Evolutionary conservation across 805 yeast genomes (phyloP).

Genomic region (Torulaspora microellipsoides): DNA sequence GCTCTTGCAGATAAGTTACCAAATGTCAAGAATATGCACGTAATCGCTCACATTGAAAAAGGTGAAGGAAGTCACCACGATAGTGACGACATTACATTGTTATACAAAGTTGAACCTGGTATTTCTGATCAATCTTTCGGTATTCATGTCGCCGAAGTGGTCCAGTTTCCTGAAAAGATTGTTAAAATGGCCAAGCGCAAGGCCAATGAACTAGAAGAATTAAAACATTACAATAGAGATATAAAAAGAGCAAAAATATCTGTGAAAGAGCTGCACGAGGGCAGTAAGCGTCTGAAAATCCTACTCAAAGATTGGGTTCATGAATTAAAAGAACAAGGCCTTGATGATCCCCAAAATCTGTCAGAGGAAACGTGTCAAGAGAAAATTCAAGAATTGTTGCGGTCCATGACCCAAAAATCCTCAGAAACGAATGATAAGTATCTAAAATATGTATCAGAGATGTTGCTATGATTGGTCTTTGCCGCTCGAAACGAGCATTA

Average conservation of each 20-base stretch:
- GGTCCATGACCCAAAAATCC: slow-evolving; percentile 14
- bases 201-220: slow-evolving; percentile 78
- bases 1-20: slow-evolving; percentile 58
- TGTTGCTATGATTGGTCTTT: slow-evolving; percentile 12
- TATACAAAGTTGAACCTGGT: slow-evolving; percentile 96
- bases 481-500: too few relatives aligned
- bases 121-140: slow-evolving; percentile 94
- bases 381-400: slow-evolving; percentile 23
- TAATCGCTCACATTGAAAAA: slow-evolving; percentile 81
- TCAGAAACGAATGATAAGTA: slow-evolving; percentile 14
- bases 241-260: slow-evolving; percentile 49
- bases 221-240: slow-evolving; percentile 39
- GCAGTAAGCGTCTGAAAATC: slow-evolving; percentile 45
- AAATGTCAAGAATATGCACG: slow-evolving; percentile 80
- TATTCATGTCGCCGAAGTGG: slow-evolving; percentile 95
- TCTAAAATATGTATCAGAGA: slow-evolving; percentile 19
- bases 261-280: slow-evolving; percentile 45
- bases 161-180: slow-evolving; percentile 85
- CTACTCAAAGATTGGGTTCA: slow-evolving; percentile 53
- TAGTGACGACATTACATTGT: slow-evolving; percentile 69
- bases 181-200: slow-evolving; percentile 93
- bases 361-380: slow-evolving; percentile 36
- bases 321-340: slow-evolving; percentile 35
- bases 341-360: slow-evolving; percentile 20
- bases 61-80: slow-evolving; percentile 28